Percentiles rank a stretch among this genome's conserved stretches.
Conservation (phyloP, 202 grass and related monocot genomes). For the Zizania palustris region DNA sequence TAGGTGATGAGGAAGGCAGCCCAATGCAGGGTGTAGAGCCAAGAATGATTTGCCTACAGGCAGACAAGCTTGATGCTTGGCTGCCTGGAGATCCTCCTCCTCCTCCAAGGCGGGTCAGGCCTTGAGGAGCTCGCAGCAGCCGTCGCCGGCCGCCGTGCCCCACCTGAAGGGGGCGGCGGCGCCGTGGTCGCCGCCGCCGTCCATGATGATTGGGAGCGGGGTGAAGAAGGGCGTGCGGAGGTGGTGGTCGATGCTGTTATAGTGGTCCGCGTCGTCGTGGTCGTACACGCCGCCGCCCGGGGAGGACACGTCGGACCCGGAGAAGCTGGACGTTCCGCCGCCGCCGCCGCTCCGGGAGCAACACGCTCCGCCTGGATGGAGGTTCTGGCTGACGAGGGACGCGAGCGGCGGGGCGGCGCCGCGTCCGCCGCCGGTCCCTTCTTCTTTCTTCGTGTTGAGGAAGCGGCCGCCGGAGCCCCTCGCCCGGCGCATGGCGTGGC, state of each 20-base stretch:
- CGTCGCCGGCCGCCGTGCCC: conserved; percentile 49
- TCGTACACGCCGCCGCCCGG: conserved; percentile 47
- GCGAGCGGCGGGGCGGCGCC: too few species aligned
- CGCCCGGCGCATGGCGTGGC: conserved; percentile 77
- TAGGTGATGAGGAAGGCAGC: conserved; percentile 41
- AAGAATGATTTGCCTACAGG: conserved; percentile 94
- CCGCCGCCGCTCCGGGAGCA: background rate
- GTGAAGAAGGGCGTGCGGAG: conserved; percentile 60
- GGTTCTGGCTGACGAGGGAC: background rate
- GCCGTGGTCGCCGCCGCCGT: conserved; percentile 55
- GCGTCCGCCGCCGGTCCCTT: too few species aligned
- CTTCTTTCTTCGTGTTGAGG: conserved; percentile 79
- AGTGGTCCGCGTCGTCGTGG: conserved; percentile 46
- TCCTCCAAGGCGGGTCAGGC: conserved; percentile 54
- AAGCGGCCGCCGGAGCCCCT: conserved; percentile 87
- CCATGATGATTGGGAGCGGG: conserved; percentile 61
- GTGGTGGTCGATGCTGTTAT: conserved; percentile 52
- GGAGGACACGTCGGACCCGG: conserved; percentile 63
- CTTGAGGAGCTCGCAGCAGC: conserved; percentile 82
- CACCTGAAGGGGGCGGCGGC: conserved; percentile 59
- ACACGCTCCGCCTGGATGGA: background rate
- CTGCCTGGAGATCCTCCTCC: conserved; percentile 39
- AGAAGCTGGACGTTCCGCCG: conserved; percentile 51
- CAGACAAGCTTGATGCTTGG: conserved; percentile 42
- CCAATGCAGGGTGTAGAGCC: conserved; percentile 61